A percentile compares a stretch with the other conserved stretches of the same genome.
phyloP scores from a whole-genome alignment of 2,329 filamentous ascomycete species.

The Colletotrichum orbiculare region DNA sequence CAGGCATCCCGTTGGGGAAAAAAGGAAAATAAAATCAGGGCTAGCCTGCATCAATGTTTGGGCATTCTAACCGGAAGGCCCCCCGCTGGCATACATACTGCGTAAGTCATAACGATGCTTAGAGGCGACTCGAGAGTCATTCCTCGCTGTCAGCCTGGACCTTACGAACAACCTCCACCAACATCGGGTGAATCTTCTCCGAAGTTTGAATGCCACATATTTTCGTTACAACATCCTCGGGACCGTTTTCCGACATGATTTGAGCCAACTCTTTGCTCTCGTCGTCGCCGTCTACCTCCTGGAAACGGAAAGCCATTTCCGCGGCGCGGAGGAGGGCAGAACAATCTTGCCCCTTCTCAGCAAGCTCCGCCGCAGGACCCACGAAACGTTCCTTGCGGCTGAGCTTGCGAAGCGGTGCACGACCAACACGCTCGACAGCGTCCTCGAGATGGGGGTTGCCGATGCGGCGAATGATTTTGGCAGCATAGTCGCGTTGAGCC shows the following conservation, averaged over 20 bases:
- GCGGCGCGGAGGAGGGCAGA: slow-evolving; percentile 82
- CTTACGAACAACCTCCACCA: slow-evolving; percentile 82
- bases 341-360: slow-evolving; percentile 80
- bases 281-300: slow-evolving; percentile 91
- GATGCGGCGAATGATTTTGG: slow-evolving; percentile 92
- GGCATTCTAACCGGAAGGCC: too few species aligned
- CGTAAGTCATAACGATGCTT: slow-evolving; percentile 22
- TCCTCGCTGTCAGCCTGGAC: slow-evolving; percentile 76
- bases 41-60: too few species aligned
- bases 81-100: too few species aligned
- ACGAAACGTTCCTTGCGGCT: slow-evolving; percentile 96
- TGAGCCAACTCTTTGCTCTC: slow-evolving; percentile 88
- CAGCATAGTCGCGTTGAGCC: slow-evolving; percentile 87
- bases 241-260: slow-evolving; percentile 79
- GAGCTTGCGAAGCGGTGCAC: slow-evolving; percentile 93
- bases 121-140: slow-evolving; percentile 46
- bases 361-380: slow-evolving; percentile 88
- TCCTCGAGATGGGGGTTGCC: slow-evolving; percentile 94
- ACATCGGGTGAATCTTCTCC: slow-evolving; percentile 81
- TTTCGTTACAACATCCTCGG: slow-evolving; percentile 81
- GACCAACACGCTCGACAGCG: slow-evolving; percentile 92
- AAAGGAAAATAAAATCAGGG: background rate
- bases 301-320: slow-evolving; percentile 95
- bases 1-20: background rate
- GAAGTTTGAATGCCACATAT: slow-evolving; percentile 82